Evolutionary conservation across 2,329 filamentous ascomycete genomes (phyloP), one percentile per base, ranked within the genome.

Genomic region (Didymella sp.): DNA sequence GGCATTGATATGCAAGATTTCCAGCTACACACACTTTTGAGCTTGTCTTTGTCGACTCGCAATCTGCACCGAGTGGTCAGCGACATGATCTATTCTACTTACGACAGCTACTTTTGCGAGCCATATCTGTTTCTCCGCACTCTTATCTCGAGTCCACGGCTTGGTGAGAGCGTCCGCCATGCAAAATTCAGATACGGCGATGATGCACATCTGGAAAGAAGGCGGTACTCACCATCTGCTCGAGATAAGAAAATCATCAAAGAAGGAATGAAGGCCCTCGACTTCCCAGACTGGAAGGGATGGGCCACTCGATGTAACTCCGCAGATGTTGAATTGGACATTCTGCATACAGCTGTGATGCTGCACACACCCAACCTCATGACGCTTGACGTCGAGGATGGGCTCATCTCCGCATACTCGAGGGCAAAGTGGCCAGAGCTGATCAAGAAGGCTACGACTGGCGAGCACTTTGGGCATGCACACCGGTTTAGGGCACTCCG

Each of bases 41-140:
- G 51, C 22, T 44, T 74, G 11, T 71, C 68, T 22, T 53, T 56
- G 8, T 68, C 67, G 8, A 72, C 63, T 38, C 63, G 46, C 9
- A 61, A 64, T 22, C 46, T 74, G 5, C 63, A 74, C 38, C 46
- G 53, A 9, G 45, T 72, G 1, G 68, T 69, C 31, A 53, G 51
- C 15, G 61, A 57, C 6, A 60, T 40, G 37, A 40, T 72, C 8
- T 74, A 71, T 21, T 46, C 54, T 6, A 49, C 46, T 5, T 74
- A 63, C 49, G 55, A 67, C 38, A 69, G 63, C 51, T 56, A 55
- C 38, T 63, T 66, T 28, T 63, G 62, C 59, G 60, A 63, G n/a
- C 66, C 70, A 4, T 72, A 69, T 49, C 57, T 58, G 2, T 74
- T 74, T 25, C 62, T 73, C 30, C 69, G 70, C 8, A 72, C 68